phyloP scores from a whole-genome alignment of 192 early-diverging fungal genomes.

The Backusella circina region DNA sequence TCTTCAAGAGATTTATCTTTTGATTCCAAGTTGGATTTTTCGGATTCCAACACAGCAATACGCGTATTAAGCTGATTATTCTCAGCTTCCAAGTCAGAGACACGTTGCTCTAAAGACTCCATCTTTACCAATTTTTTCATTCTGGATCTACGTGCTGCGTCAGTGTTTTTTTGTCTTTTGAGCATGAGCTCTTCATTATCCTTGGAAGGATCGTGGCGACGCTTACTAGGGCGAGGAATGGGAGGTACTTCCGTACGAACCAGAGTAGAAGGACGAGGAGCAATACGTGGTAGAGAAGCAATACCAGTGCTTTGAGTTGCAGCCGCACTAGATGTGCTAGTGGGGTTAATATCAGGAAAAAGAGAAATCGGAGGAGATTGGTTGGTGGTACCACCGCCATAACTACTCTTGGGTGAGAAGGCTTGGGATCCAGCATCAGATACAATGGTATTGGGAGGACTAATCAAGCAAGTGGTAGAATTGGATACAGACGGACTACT shows the following conservation, averaged over 20 bases:
- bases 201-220: background rate
- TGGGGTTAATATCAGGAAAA: constrained; percentile 5
- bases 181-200: constrained; percentile 30
- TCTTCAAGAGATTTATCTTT: constrained; percentile 36
- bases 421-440: background rate
- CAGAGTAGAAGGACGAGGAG: background rate
- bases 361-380: background rate
- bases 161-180: constrained; percentile 70
- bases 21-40: constrained; percentile 35
- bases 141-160: constrained; percentile 85
- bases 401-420: background rate
- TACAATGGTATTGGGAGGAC: background rate
- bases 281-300: background rate
- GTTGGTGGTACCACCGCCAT: background rate
- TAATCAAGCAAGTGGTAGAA: background rate
- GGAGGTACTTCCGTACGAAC: background rate
- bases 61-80: constrained; percentile 58
- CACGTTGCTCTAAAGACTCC: constrained; percentile 69
- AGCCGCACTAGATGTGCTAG: no score
- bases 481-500: background rate
- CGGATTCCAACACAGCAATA: constrained; percentile 51
- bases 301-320: no score
- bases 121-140: constrained; percentile 76
- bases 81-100: constrained; percentile 69
- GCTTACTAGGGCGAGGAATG: constrained; percentile 3